Evolutionary conservation across 1,284 basidiomycete genomes (phyloP).

Genomic region (Prillingera fragicola): DNA sequence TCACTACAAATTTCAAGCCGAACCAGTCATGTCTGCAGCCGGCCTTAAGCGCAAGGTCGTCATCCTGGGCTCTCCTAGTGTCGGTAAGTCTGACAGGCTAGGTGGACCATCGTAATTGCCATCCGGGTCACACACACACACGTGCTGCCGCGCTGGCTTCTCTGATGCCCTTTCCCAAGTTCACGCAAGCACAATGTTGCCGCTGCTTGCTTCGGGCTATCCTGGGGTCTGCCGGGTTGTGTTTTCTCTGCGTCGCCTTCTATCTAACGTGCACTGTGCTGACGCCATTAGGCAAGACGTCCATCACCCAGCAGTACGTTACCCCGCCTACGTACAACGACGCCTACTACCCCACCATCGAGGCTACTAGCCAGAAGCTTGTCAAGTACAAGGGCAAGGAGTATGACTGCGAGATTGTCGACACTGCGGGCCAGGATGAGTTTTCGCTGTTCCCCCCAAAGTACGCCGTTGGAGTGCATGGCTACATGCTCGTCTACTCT

Average conservation of each 20-base stretch:
- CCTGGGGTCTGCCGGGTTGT: too few species aligned
- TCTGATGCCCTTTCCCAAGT: too few species aligned
- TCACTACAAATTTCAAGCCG: neutral
- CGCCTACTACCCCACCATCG: conserved; percentile 91
- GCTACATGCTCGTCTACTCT: conserved; percentile 88
- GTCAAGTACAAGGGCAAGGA: conserved; percentile 77
- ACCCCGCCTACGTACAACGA: conserved; percentile 64
- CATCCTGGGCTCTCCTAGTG: conserved; percentile 70
- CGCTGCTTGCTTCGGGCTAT: too few species aligned
- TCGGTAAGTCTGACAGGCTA: conserved; percentile 56
- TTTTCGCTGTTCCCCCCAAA: conserved; percentile 76
- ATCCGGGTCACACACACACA: too few species aligned
- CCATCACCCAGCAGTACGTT: conserved; percentile 67
- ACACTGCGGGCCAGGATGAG: conserved; percentile 94
- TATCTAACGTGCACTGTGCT: neutral
- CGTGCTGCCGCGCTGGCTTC: too few species aligned
- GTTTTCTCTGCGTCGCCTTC: neutral
- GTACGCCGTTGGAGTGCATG: conserved; percentile 75
- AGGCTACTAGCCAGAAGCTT: conserved; percentile 77
- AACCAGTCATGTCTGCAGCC: conserved; percentile 11
- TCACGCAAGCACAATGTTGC: too few species aligned
- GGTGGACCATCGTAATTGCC: neutral
- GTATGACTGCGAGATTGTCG: conserved; percentile 95
- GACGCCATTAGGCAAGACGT: conserved; percentile 62
- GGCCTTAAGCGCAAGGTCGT: conserved; percentile 70